Conservation (phyloP, 495 filamentous ascomycete species). For the Acidomyces sp. region DNA sequence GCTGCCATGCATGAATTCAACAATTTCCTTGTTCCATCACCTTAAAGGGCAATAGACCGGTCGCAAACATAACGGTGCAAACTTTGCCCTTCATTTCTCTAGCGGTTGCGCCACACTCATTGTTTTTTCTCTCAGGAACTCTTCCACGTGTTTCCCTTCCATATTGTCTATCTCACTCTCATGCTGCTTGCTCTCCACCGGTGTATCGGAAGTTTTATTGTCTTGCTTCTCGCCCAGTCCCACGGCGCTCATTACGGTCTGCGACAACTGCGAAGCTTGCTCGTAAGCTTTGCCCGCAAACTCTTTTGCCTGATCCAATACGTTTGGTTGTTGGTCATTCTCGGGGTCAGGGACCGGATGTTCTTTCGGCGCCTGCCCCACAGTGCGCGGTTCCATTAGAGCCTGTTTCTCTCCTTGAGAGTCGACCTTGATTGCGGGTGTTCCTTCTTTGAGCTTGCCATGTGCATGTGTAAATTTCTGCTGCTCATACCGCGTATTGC, state of each 20-base stretch:
- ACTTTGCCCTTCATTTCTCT: too few relatives aligned
- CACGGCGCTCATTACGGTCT: conserved; percentile 14
- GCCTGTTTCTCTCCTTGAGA: conserved; percentile 26
- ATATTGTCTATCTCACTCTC: conserved; percentile 24
- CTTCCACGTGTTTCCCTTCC: conserved; percentile 24
- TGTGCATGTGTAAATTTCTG: conserved; percentile 29
- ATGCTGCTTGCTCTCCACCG: conserved; percentile 14
- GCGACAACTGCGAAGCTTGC: conserved; percentile 16
- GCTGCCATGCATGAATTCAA: too few relatives aligned
- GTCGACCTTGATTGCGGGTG: conserved; percentile 24
- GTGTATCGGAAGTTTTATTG: conserved; percentile 10
- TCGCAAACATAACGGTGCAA: too few relatives aligned
- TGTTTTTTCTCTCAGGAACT: conserved; percentile 26
- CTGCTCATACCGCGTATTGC: conserved; percentile 21
- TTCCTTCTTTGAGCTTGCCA: conserved; percentile 26
- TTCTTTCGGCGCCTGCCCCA: conserved; percentile 32
- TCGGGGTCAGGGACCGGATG: conserved; percentile 16
- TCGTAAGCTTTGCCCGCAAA: conserved; percentile 16
- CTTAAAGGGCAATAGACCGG: too few relatives aligned
- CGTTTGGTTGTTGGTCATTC: conserved; percentile 5
- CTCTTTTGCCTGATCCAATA: conserved; percentile 26
- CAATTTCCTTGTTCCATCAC: too few relatives aligned
- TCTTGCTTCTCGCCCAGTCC: conserved; percentile 11
- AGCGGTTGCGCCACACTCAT: conserved; percentile 14
- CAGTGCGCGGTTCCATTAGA: conserved; percentile 30